Evolutionary conservation across 2,329 filamentous ascomycete genomes (phyloP).

Genomic region (Fusarium agapanthi): DNA sequence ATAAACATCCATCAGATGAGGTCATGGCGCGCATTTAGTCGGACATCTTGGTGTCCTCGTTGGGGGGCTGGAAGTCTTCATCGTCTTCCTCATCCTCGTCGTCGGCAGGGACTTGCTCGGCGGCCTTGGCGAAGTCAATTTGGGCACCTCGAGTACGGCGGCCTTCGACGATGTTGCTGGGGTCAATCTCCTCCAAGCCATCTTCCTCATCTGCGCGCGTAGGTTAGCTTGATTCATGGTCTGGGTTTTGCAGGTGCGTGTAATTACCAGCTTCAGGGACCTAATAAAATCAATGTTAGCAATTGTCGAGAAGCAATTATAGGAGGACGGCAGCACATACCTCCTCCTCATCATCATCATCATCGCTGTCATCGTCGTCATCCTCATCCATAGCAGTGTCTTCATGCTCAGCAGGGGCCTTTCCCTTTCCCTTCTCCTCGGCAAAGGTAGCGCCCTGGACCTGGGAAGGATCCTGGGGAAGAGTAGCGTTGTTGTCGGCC

Average conservation of each 20-base stretch:
- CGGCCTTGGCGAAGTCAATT: slow-evolving; percentile 94
- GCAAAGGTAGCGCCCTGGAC: slow-evolving; percentile 51
- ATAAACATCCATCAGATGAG: not conserved
- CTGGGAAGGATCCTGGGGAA: slow-evolving; percentile 55
- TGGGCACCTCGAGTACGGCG: slow-evolving; percentile 89
- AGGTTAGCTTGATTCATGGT: slow-evolving; percentile 41
- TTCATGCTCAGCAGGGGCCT: slow-evolving; percentile 66
- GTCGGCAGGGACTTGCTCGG: slow-evolving; percentile 77
- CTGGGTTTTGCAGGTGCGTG: slow-evolving; percentile 1
- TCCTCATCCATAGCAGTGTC: slow-evolving; percentile 79
- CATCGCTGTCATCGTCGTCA: slow-evolving; percentile 61
- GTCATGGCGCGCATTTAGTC: slow-evolving; percentile 39
- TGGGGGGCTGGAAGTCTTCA: slow-evolving; percentile 69
- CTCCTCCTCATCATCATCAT: slow-evolving; percentile 52
- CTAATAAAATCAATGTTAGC: slow-evolving; percentile 41
- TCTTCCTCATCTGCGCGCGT: slow-evolving; percentile 70
- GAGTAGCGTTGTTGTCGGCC: slow-evolving; percentile 60
- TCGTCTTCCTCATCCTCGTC: slow-evolving; percentile 86
- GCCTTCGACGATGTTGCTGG: slow-evolving; percentile 82
- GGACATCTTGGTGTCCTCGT: slow-evolving; percentile 74
- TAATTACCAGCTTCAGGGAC: slow-evolving; percentile 44
- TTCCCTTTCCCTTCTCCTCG: slow-evolving; percentile 87
- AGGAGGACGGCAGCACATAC: slow-evolving; percentile 26
- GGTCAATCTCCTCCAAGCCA: slow-evolving; percentile 90
- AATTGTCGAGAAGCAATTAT: not conserved